Conservation (phyloP, 2,329 filamentous ascomycete species). For the Fusarium pseudocircinatum region DNA sequence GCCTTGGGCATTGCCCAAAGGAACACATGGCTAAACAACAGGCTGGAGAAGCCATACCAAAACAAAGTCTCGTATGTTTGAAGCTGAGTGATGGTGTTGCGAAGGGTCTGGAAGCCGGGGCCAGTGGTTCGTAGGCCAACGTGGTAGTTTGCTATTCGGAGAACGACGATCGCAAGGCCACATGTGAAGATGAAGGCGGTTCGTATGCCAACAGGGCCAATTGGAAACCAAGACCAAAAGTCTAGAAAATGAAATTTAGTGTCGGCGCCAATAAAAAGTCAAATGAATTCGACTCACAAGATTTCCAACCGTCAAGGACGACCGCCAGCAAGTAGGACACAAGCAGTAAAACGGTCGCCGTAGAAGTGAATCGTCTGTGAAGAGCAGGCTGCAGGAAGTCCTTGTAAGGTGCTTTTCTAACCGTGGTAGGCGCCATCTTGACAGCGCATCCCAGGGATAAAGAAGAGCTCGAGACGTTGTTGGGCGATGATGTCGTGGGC, state of each 20-base stretch:
- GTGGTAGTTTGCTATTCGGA: conserved; percentile 87
- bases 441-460: conserved; percentile 55
- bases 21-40: conserved; percentile 82
- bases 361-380: conserved; percentile 85
- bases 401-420: conserved; percentile 75
- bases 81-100: conserved; percentile 64
- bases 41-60: conserved; percentile 82
- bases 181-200: conserved; percentile 79
- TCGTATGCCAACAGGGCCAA: conserved; percentile 79
- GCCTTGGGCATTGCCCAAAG: conserved; percentile 72
- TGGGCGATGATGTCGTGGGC: conserved; percentile 29
- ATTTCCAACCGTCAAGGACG: conserved; percentile 73
- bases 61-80: conserved; percentile 74
- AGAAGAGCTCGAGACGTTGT: conserved; percentile 27
- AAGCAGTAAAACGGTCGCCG: conserved; percentile 73
- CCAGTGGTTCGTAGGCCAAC: conserved; percentile 76
- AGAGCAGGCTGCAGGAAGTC: conserved; percentile 91
- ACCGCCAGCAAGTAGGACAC: conserved; percentile 80
- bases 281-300: conserved; percentile 63
- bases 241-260: conserved; percentile 57
- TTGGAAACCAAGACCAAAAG: conserved; percentile 87
- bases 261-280: background rate
- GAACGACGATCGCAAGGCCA: conserved; percentile 79
- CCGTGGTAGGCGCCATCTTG: conserved; percentile 62
- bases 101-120: conserved; percentile 73